Evolutionary conservation across 2,329 filamentous ascomycete species (phyloP), one percentile per base, ranked within the genome.

Genomic region (Neonectria magnoliae): DNA sequence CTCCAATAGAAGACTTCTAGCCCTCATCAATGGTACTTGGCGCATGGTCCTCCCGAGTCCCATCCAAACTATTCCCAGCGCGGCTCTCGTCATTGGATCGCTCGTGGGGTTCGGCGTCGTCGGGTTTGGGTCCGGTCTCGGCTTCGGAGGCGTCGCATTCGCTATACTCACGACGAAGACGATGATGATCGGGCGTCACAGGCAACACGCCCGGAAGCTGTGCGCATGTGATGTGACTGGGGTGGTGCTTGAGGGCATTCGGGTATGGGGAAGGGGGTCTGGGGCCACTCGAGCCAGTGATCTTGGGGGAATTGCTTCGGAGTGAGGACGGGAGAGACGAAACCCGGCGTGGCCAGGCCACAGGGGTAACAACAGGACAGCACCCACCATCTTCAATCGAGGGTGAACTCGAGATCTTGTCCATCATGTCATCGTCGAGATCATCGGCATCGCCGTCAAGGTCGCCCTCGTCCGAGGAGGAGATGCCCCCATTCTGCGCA

Each of bases 321-420:
- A 69, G 67, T 66, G 74, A 71, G 60, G 74, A 73, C 67, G 74
- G 76, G 55, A 83, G 77, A 69, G 81, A 83, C 67, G 81, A 81
- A 68, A 81, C 76, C 74, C 81, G 81, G 70, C 76, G 78, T 61
- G 82, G 83, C 82, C 81, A 82, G 66, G 74, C 74, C 69, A 66
- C 75, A 56, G 78, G 76, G 71, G 79, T 75, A 66, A 71, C 65
- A 71, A 73, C 69, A 55, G 76, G 77, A 81, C 80, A 81, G 82
- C 84, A 96, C 94, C 87, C 90, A 99, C 95, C 95, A 91, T 98
- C 95, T 85, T 97, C 94, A 81, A 99, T 99, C 74, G 95, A 98
- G 77, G 96, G 96, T 75, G 95, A 98, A 81, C 94, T 98, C 75
- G 95, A 98, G 71, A 99, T 98, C 81, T 96, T 96, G 83, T 98